phyloP scores from a whole-genome alignment of 805 yeast genomes.

The Ogataea populi-albae region DNA sequence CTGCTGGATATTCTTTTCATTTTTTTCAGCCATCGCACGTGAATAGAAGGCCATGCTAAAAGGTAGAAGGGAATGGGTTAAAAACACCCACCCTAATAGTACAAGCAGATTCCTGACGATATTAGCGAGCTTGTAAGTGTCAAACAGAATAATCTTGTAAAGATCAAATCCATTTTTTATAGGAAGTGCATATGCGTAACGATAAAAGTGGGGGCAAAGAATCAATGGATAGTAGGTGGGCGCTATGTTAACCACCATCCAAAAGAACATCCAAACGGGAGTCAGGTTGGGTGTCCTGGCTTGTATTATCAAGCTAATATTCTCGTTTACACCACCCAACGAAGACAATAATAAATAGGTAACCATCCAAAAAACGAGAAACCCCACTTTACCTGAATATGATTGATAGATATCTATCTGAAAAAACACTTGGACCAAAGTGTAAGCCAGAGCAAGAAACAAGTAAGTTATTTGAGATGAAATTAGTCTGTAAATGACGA shows the following conservation, averaged over 20 bases:
- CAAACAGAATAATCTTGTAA: conserved; percentile 53
- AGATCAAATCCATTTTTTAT: conserved; percentile 58
- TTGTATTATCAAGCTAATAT: conserved; percentile 49
- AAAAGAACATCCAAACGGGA: conserved; percentile 66
- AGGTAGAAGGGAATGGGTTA: conserved; percentile 44
- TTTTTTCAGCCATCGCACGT: conserved; percentile 12
- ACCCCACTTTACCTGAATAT: conserved; percentile 59
- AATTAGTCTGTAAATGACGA: conserved; percentile 47
- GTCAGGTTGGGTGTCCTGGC: conserved; percentile 53
- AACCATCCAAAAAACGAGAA: conserved; percentile 65
- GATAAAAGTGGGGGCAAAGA: conserved; percentile 49
- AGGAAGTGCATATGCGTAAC: conserved; percentile 69
- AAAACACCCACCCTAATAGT: conserved; percentile 55
- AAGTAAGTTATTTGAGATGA: conserved; percentile 50
- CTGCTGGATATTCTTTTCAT: conserved; percentile 12
- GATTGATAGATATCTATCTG: conserved; percentile 57
- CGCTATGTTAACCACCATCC: conserved; percentile 64
- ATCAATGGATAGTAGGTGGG: conserved; percentile 62
- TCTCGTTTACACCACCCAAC: conserved; percentile 68
- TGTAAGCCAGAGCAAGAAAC: conserved; percentile 53
- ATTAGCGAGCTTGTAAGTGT: conserved; percentile 48
- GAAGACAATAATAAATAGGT: conserved; percentile 63
- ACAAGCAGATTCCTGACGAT: conserved; percentile 63
- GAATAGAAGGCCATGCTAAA: conserved; percentile 26
- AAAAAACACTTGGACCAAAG: conserved; percentile 61